Conservation (phyloP, 176 grass and related monocot genomes). For the Tuctoria greenei region DNA sequence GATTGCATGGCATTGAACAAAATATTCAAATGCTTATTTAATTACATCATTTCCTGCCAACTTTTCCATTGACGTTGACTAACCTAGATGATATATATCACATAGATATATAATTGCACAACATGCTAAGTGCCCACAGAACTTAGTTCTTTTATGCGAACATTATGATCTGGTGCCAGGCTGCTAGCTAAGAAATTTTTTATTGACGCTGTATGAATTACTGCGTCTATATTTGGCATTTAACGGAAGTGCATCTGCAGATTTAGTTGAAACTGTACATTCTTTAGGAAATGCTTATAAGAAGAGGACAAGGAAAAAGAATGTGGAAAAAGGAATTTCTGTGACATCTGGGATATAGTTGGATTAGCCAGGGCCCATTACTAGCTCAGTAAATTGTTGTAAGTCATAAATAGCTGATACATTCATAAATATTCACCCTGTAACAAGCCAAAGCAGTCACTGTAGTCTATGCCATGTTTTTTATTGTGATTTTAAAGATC, state of each 20-base stretch:
- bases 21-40: background rate
- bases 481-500: conserved; percentile 21
- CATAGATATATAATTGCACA: background rate
- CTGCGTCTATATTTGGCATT: background rate
- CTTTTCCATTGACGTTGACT: background rate
- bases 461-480: conserved; percentile 13
- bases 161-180: conserved; percentile 6
- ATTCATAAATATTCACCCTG: background rate
- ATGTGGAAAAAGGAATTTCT: background rate
- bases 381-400: background rate
- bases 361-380: background rate
- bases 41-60: background rate
- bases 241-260: background rate
- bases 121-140: background rate
- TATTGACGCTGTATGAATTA: background rate
- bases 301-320: background rate
- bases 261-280: background rate
- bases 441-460: background rate
- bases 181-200: background rate
- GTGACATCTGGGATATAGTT: background rate
- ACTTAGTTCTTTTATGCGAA: background rate
- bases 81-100: background rate
- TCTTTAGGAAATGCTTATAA: background rate
- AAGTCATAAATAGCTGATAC: background rate
- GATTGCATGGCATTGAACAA: background rate